Percentiles rank a stretch among this genome's conserved stretches.
Evolutionary conservation across 441 rosid genomes (phyloP).

Genomic region (California macrophylla): DNA sequence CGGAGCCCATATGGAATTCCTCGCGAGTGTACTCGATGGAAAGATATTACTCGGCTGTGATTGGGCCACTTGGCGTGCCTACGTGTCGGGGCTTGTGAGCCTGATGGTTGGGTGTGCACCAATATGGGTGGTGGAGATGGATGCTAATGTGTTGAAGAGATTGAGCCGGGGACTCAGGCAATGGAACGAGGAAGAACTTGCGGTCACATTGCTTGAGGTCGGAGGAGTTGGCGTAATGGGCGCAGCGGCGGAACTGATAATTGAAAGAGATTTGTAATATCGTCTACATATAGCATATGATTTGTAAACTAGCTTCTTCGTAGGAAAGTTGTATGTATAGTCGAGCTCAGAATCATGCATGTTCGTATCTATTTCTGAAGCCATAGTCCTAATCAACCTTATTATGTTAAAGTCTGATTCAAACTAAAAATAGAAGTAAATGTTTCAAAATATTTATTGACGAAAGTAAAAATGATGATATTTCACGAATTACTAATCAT

Average conservation of each 20-base stretch:
- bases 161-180: conserved; percentile 50
- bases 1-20: conserved; percentile 51
- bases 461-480: too few relatives aligned
- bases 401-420: too few relatives aligned
- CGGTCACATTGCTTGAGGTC: conserved; percentile 44
- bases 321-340: conserved; percentile 27
- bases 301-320: background rate
- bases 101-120: conserved; percentile 59
- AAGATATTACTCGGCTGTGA: conserved; percentile 60
- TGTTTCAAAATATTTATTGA: too few relatives aligned
- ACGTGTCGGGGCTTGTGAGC: conserved; percentile 49
- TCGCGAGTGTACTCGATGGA: conserved; percentile 55
- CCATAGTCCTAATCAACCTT: too few relatives aligned
- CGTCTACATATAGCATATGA: too few relatives aligned
- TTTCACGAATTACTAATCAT: too few relatives aligned
- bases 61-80: conserved; percentile 50
- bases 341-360: too few relatives aligned
- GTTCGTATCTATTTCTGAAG: too few relatives aligned
- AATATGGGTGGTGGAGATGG: conserved; percentile 52
- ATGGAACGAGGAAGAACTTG: conserved; percentile 62
- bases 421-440: too few relatives aligned
- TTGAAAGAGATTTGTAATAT: conserved; percentile 22
- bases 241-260: conserved; percentile 43
- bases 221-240: conserved; percentile 53
- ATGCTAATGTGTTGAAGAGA: conserved; percentile 49